Evolutionary conservation across 1,284 basidiomycete genomes (phyloP).

Genomic region (Papiliotrema fonsecae): DNA sequence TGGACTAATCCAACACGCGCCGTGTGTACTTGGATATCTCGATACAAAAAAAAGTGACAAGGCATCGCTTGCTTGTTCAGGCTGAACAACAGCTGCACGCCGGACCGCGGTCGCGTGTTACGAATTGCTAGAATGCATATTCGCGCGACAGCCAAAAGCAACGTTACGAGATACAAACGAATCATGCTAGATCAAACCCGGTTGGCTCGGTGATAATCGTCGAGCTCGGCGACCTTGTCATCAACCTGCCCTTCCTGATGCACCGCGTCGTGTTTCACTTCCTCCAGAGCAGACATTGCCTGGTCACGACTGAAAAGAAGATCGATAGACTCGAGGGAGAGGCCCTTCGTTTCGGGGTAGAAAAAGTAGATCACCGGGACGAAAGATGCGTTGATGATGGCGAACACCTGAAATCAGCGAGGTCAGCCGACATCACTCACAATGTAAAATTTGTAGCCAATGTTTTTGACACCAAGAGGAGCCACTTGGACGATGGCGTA

Average conservation of each 20-base stretch:
- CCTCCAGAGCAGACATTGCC: background rate
- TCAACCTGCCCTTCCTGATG: background rate
- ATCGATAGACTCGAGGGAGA: constrained; percentile 29
- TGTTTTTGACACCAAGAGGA: constrained; percentile 22
- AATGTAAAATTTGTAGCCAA: constrained; percentile 37
- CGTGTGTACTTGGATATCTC: too few relatives aligned
- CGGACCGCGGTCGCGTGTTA: too few relatives aligned
- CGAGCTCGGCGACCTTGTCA: background rate
- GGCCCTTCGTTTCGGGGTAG: constrained; percentile 30
- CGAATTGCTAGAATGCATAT: too few relatives aligned
- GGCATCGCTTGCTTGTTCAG: too few relatives aligned
- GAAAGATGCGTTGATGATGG: constrained; percentile 22
- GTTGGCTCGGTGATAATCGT: too few relatives aligned
- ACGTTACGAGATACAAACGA: too few relatives aligned
- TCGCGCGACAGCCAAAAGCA: too few relatives aligned
- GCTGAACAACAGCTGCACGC: too few relatives aligned
- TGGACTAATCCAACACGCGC: too few relatives aligned
- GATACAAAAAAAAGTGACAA: too few relatives aligned
- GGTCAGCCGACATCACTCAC: constrained; percentile 6
- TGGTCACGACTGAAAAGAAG: constrained; percentile 8
- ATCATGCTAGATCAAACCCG: too few relatives aligned
- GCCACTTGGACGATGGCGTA: constrained; percentile 31
- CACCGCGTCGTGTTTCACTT: background rate
- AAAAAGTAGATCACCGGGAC: constrained; percentile 28
- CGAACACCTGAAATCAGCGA: constrained; percentile 13